Conservation (phyloP, 2,329 filamentous ascomycete genomes). For the Colletotrichum cereale region DNA sequence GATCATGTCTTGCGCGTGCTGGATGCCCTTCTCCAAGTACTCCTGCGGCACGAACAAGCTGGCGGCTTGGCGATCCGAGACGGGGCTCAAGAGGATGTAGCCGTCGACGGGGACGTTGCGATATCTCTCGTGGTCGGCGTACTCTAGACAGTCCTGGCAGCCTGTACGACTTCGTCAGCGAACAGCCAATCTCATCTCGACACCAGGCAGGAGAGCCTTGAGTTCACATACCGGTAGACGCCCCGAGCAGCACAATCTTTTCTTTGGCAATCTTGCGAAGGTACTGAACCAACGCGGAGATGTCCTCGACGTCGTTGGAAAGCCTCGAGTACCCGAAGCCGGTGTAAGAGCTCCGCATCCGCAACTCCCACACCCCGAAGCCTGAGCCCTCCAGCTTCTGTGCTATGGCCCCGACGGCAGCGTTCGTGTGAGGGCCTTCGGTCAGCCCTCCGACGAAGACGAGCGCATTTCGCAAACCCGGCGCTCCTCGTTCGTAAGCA, state of each 20-base stretch:
- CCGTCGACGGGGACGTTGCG: slow-evolving; percentile 70
- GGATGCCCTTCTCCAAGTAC: slow-evolving; percentile 59
- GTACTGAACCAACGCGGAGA: slow-evolving; percentile 65
- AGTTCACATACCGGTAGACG: slow-evolving; percentile 15
- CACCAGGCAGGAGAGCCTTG: background rate
- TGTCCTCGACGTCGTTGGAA: slow-evolving; percentile 64
- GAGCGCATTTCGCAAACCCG: background rate
- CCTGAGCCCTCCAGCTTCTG: slow-evolving; percentile 52
- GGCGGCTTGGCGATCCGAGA: slow-evolving; percentile 80
- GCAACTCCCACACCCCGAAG: slow-evolving; percentile 69
- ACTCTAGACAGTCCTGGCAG: slow-evolving; percentile 70
- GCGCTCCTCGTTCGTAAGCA: background rate
- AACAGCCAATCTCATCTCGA: background rate
- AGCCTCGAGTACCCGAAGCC: slow-evolving; percentile 65
- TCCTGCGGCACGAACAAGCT: slow-evolving; percentile 54
- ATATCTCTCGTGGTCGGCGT: slow-evolving; percentile 55
- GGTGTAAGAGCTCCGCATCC: slow-evolving; percentile 65
- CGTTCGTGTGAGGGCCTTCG: slow-evolving; percentile 75
- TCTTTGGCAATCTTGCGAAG: slow-evolving; percentile 61
- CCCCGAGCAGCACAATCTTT: slow-evolving; percentile 66
- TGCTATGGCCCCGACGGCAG: slow-evolving; percentile 65
- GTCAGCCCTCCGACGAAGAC: slow-evolving; percentile 54
- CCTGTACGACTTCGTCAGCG: slow-evolving; percentile 55
- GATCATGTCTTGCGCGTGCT: slow-evolving; percentile 66
- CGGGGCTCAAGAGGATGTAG: slow-evolving; percentile 82